Evolutionary conservation across 352 stramenopile species (phyloP), one percentile per base, ranked within the genome.

Genomic region (Blastocystis sp.): DNA sequence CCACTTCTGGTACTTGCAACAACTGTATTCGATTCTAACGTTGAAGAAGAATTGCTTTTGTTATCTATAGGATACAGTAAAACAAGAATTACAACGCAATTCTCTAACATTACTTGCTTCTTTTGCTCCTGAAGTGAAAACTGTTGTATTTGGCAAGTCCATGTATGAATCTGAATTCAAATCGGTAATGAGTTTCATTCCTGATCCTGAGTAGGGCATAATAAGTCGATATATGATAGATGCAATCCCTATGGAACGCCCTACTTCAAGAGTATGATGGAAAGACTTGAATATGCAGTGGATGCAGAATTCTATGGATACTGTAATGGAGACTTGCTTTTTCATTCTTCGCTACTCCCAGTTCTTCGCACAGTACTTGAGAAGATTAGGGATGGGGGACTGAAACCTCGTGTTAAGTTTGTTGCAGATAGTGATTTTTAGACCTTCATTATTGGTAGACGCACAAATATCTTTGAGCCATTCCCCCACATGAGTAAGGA

Each of bases 231-330:
- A 1, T 30, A 76, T 44, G 69, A 19, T 78, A 89, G 58, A 17
- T 78, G 54, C 48, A 89, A 89, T 76, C 58, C 35, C 1, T 78
- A 58, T 42, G 37, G 62, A 13, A 79, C 66, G 0, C 78, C 78
- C 2, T 54, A 62, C n/a, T 89, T 89, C 44, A 53, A 70, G 24
- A 30, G 44, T 33, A 89, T 89, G 78, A 89, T 89, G 78, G 35
- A 59, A 30, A 22, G 42, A n/a, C 17, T 89, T 1, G 78, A 89
- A 19, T 42, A 59, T n/a, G 13, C 3, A 13, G 60, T 77, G n/a
- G 15, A 37, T 7, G 42, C 42, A 35, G 9, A 9, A 37, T 89
- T 78, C 51, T 89, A 89, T 53, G 78, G 78, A 30, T 89, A 68
- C 33, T 69, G 27, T 30, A 89, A 89, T 56, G 78, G 78, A 19